phyloP scores from a whole-genome alignment of 192 early-diverging fungal genomes.

The Obelidium mucronatum region DNA sequence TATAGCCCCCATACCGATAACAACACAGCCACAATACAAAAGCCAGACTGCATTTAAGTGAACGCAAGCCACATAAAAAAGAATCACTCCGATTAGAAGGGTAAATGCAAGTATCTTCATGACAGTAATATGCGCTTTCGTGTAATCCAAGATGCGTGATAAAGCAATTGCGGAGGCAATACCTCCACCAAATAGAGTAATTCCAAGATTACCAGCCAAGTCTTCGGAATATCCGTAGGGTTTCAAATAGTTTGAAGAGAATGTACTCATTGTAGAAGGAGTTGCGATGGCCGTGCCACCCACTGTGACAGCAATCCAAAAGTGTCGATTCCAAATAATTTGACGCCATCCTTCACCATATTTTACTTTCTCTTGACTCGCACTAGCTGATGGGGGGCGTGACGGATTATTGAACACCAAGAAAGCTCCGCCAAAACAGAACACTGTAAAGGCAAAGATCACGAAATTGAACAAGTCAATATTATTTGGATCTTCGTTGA shows the following conservation, averaged over 20 bases:
- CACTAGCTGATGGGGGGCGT: slow-evolving; percentile 25
- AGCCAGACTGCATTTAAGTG: slow-evolving; percentile 1
- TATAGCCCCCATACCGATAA: slow-evolving; percentile 40
- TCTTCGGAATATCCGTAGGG: slow-evolving; percentile 41
- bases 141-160: slow-evolving; percentile 61
- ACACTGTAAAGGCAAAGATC: slow-evolving; percentile 3
- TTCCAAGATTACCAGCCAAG: slow-evolving; percentile 64
- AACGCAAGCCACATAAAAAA: slow-evolving; percentile 9
- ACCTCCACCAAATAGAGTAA: slow-evolving; percentile 62
- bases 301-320: slow-evolving; percentile 26
- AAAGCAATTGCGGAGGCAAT: slow-evolving; percentile 59
- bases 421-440: slow-evolving; percentile 2
- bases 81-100: slow-evolving; percentile 19
- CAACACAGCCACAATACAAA: slow-evolving; percentile 5
- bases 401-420: slow-evolving; percentile 26
- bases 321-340: slow-evolving; percentile 20
- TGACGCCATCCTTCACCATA: slow-evolving; percentile 30
- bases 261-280: slow-evolving; percentile 23
- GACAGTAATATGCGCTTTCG: slow-evolving; percentile 56
- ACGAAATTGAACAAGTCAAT: slow-evolving; percentile 20
- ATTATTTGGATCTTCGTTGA: slow-evolving; percentile 3
- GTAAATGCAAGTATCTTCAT: slow-evolving; percentile 40
- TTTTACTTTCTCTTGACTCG: background rate
- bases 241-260: slow-evolving; percentile 32
- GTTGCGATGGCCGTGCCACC: slow-evolving; percentile 17